phyloP scores from a whole-genome alignment of 768 basidiomycete species.

The Lactarius indigo region DNA sequence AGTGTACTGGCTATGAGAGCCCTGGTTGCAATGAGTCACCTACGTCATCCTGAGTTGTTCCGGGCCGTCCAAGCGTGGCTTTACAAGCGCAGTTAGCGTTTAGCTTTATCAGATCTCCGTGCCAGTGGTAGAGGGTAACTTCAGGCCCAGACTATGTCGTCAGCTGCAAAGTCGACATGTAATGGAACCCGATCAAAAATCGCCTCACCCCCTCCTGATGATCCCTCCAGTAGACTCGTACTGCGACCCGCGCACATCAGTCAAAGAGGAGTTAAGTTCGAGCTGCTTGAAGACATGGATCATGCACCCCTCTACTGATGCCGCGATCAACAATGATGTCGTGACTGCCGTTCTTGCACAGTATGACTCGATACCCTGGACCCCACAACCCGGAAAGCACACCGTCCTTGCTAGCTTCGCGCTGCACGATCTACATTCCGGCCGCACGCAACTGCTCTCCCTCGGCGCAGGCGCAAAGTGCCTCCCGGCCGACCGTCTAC shows the following conservation, averaged over 20 bases:
- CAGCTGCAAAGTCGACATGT: background rate
- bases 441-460: conserved; percentile 53
- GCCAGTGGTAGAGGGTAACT: background rate
- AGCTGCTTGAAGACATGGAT: background rate
- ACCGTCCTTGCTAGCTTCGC: conserved; percentile 59
- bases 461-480: conserved; percentile 85
- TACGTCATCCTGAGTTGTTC: background rate
- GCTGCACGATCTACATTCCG: conserved; percentile 39
- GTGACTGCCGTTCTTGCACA: conserved; percentile 39
- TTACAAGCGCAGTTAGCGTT: background rate
- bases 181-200: background rate
- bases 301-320: conserved; percentile 19
- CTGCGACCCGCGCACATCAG: background rate
- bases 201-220: background rate
- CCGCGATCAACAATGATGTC: conserved; percentile 29
- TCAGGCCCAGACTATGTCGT: background rate
- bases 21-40: background rate
- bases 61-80: background rate
- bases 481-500: conserved; percentile 59
- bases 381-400: conserved; percentile 53
- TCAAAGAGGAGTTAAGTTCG: background rate
- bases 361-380: conserved; percentile 47
- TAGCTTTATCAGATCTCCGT: background rate
- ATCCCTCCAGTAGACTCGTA: background rate
- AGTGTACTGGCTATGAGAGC: background rate